Evolutionary conservation across 2,329 filamentous ascomycete species (phyloP), one percentile per base, ranked within the genome.

Genomic region (Cadophora luteo-olivacea): DNA sequence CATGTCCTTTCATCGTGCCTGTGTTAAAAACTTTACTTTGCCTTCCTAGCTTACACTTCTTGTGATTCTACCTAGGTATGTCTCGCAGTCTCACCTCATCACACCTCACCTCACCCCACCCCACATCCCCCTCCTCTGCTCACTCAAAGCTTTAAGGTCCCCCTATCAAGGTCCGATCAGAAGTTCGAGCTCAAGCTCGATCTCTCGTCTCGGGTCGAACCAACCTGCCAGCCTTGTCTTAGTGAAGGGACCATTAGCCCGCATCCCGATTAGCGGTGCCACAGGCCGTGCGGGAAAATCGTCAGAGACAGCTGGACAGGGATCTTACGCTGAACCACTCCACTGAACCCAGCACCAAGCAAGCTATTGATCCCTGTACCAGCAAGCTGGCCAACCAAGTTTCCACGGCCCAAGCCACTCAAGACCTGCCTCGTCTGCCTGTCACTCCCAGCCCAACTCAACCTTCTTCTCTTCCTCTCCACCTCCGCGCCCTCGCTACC

Each of bases 261-360:
- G 51, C 29, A 32, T 11, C 14, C 12, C 57, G 24, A 41, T 48
- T 61, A 61, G 58, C 45, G 41, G 58, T 61, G 11, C 14, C 16
- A 33, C 12, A 61, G 58, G 25, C 58, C 58, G 58, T 61, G 58
- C 58, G 45, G 38, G 38, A 45, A 45, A 48, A 32, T 61, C 58
- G 38, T 61, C 58, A 61, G 24, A 29, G 58, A 48, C 58, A 61
- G 58, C 58, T 61, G 58, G 45, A 14, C 58, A 61, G 58, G 58
- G 55, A 41, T 60, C 33, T 25, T 41, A 16, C 55, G n/a, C 54
- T 58, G 54, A 58, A 45, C 41, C 41, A 45, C 12, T 45, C 41
- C 41, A 45, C 41, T 19, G 41, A 45, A 45, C 41, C 41, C 41
- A 49, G 51, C 29, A 19, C 32, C 32, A 49, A 61, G 58, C 38